Base-by-base conservation (phyloP, 148 eudicot genomes). In the Rheum nobile region DNA sequence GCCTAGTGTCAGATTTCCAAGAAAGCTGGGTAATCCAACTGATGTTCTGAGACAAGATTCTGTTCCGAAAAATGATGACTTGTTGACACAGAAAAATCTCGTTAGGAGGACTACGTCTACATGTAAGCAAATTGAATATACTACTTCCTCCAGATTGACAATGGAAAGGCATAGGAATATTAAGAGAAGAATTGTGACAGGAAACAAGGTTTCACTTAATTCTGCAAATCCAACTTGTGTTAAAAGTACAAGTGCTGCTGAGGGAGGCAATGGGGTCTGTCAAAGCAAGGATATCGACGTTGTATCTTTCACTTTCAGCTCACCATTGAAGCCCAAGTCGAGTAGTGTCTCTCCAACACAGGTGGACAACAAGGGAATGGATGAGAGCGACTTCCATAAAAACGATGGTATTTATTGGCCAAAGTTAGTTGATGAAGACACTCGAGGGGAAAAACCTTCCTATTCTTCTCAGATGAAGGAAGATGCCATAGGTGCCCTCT, bases 401-500 rank as follows among this genome's bases (percentile, higher is more conserved):
- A 42, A 42, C 8, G 46, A 42, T 42, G 46, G 12, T 11, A 4
- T 42, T 42, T 42, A 11, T 42, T 42, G 46, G 46, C 46, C 46
- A 42, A 42, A 42, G 37, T 50, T 75, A 6, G 38, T 22, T 46
- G 74, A 46, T 39, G 81, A 81, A 71, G 78, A 65, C 48, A 78
- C 24, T 48, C 75, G 71, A 71, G 77, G 34, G 41, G 82, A 77
- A 75, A 75, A 29, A 34, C 63, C 76, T 57, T 67, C 81, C 9
- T 84, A 80, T 73, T 80, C 86, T 50, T 52, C 77, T 8, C 69
- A 72, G 55, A 79, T 82, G 71, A 81, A 81, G 48, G 90, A 85
- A 61, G 93, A 91, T 81, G 86, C 86, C 71, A 71, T 95, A 75
- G 91, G 96, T 57, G 90, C 86, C 43, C 79, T 91, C 76, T 63